Percentiles rank a stretch among this genome's conserved stretches.
These are phyloP conservation scores for Nakazawaea wickerhamii DNA, from an alignment of 805 yeast species.

Conservation along the genomic window DNA sequence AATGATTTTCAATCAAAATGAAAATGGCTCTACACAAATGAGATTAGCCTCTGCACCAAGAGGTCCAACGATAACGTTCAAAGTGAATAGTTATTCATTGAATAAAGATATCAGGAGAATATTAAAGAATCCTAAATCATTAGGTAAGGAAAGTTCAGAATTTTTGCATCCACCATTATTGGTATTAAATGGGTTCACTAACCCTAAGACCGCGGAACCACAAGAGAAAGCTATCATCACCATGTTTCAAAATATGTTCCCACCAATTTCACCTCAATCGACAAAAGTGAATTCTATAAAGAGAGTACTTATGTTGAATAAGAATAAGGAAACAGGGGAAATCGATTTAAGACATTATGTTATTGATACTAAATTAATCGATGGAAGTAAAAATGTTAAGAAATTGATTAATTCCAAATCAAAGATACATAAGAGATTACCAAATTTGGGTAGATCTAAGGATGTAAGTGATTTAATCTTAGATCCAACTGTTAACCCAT, in stretches of 20 bases:
- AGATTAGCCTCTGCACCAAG: slow-evolving; percentile 84
- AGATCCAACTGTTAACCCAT: slow-evolving; percentile 76
- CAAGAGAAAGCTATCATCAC: slow-evolving; percentile 82
- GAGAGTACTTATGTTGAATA: slow-evolving; percentile 80
- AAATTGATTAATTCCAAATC: slow-evolving; percentile 60
- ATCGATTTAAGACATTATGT: slow-evolving; percentile 88
- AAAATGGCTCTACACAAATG: slow-evolving; percentile 73
- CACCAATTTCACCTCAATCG: slow-evolving; percentile 83
- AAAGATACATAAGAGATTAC: slow-evolving; percentile 57
- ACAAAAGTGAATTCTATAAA: slow-evolving; percentile 71
- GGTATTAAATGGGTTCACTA: slow-evolving; percentile 86
- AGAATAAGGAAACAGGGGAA: slow-evolving; percentile 60
- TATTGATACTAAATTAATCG: slow-evolving; percentile 81
- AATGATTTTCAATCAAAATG: slow-evolving; percentile 78
- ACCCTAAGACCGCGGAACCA: slow-evolving; percentile 55
- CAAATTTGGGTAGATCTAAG: slow-evolving; percentile 57
- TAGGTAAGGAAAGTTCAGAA: slow-evolving; percentile 58
- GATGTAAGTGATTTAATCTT: slow-evolving; percentile 82
- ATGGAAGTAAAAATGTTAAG: slow-evolving; percentile 67
- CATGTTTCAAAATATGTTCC: slow-evolving; percentile 92
- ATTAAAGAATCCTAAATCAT: slow-evolving; percentile 73
- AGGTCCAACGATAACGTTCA: slow-evolving; percentile 91
- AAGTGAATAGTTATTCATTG: slow-evolving; percentile 69
- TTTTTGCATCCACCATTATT: slow-evolving; percentile 78
- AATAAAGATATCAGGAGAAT: slow-evolving; percentile 71